phyloP scores from a whole-genome alignment of 2,329 filamentous ascomycete genomes.

The Ophiocordyceps camponoti-leonardi region DNA sequence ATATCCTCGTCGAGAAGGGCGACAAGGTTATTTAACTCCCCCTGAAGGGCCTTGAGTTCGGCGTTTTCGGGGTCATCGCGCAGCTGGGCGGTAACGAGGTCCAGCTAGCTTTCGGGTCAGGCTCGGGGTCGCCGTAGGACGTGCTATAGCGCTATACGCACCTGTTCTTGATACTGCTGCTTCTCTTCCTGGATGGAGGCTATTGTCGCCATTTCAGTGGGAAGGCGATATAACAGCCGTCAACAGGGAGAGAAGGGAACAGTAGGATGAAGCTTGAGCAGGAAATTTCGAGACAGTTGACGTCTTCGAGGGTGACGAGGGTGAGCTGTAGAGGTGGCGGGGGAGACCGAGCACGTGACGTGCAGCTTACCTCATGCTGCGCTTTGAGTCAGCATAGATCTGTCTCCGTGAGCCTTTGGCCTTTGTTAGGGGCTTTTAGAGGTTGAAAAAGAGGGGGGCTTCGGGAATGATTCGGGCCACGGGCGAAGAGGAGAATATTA shows the following conservation, averaged over 20 bases:
- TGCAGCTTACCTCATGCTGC: not conserved
- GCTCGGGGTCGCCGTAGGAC: not conserved
- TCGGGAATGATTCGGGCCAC: too few species aligned
- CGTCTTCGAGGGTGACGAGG: not conserved
- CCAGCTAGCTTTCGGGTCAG: constrained; percentile 38
- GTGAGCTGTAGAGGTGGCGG: too few species aligned
- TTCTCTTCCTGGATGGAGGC: constrained; percentile 32
- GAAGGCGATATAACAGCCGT: not conserved
- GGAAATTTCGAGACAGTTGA: not conserved
- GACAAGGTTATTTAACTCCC: constrained; percentile 71
- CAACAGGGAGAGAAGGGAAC: too few species aligned
- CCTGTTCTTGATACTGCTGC: constrained; percentile 39
- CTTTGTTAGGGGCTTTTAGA: too few species aligned
- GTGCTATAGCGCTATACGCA: constrained; percentile 8
- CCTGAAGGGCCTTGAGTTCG: constrained; percentile 60
- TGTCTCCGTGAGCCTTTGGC: too few species aligned
- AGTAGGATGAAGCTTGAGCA: not conserved
- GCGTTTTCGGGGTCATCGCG: constrained; percentile 65
- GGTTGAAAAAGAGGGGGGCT: too few species aligned
- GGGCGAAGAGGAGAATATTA: too few species aligned
- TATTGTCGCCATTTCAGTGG: constrained; percentile 10
- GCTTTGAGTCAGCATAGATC: not conserved
- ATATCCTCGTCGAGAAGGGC: constrained; percentile 63
- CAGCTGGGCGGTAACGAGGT: constrained; percentile 58
- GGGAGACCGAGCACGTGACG: not conserved